Conservation (phyloP, 495 filamentous ascomycete species). For the Xylaria venustula region DNA sequence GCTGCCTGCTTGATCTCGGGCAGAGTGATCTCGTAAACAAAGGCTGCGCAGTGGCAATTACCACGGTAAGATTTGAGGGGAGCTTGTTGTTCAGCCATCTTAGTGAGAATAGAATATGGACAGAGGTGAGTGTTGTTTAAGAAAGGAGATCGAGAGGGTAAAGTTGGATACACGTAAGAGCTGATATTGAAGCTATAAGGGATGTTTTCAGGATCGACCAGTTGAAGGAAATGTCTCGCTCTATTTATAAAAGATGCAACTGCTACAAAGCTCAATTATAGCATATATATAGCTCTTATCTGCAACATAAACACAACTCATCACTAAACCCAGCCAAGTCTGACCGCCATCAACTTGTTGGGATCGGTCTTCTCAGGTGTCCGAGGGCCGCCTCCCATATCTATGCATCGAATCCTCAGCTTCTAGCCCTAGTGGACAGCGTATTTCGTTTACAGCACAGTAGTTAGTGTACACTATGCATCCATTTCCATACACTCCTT, state of each 20-base stretch:
- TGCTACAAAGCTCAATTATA: too few species aligned
- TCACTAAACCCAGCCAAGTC: background rate
- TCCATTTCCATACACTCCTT: too few species aligned
- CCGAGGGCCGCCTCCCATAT: background rate
- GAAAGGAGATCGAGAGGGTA: conserved; percentile 3
- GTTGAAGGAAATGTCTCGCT: background rate
- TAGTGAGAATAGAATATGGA: background rate
- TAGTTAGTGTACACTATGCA: too few species aligned
- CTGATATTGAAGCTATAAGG: background rate
- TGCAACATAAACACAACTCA: too few species aligned
- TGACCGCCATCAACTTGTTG: conserved; percentile 8
- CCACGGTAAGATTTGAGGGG: conserved; percentile 50
- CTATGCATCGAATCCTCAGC: background rate
- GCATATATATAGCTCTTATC: too few species aligned
- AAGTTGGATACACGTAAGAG: conserved; percentile 8
- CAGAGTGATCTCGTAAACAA: conserved; percentile 44
- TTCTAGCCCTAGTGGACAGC: background rate
- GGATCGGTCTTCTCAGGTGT: conserved; percentile 10
- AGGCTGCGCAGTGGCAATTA: conserved; percentile 56
- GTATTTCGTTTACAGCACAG: background rate
- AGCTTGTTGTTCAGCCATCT: conserved; percentile 11
- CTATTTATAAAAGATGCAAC: background rate
- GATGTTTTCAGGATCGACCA: too few species aligned
- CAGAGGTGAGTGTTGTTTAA: background rate
- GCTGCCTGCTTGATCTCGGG: conserved; percentile 39